Conservation (phyloP, 2,329 filamentous ascomycete genomes). For the Calonectria pteridis region DNA sequence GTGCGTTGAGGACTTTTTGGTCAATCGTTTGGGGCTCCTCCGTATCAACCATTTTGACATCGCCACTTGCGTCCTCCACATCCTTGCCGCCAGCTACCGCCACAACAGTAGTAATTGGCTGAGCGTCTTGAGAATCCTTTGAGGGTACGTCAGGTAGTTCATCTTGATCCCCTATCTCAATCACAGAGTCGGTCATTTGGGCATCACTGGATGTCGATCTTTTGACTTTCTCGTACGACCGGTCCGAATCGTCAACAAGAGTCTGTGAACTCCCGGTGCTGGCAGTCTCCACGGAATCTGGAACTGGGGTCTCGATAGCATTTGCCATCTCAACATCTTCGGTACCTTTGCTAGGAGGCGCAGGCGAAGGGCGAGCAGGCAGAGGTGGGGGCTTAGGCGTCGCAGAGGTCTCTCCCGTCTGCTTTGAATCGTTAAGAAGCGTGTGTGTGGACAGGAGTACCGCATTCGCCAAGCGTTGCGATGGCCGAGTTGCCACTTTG, state of each 20-base stretch:
- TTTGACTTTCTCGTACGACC: conserved; percentile 52
- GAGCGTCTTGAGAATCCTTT: background rate
- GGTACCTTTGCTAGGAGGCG: conserved; percentile 45
- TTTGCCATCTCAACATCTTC: conserved; percentile 53
- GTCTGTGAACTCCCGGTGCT: conserved; percentile 67
- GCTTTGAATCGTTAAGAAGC: conserved; percentile 49
- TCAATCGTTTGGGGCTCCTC: conserved; percentile 57
- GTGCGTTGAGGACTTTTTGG: conserved; percentile 58
- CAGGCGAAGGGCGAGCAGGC: conserved; percentile 61
- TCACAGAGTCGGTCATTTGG: conserved; percentile 43
- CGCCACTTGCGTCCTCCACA: background rate
- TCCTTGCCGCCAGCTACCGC: conserved; percentile 24
- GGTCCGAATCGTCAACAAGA: conserved; percentile 57
- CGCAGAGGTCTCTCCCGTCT: conserved; percentile 38
- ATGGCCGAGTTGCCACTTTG: conserved; percentile 74
- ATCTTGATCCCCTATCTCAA: conserved; percentile 35
- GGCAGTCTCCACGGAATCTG: conserved; percentile 52
- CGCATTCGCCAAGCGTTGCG: conserved; percentile 82
- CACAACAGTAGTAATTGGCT: conserved; percentile 11
- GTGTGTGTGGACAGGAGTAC: conserved; percentile 73
- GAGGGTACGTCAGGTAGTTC: conserved; percentile 23
- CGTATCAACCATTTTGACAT: conserved; percentile 48
- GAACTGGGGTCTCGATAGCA: conserved; percentile 46
- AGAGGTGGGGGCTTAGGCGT: conserved; percentile 59
- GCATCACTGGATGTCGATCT: conserved; percentile 29